phyloP scores from a whole-genome alignment of 2,329 filamentous ascomycete genomes.

The Daldinia sp. region DNA sequence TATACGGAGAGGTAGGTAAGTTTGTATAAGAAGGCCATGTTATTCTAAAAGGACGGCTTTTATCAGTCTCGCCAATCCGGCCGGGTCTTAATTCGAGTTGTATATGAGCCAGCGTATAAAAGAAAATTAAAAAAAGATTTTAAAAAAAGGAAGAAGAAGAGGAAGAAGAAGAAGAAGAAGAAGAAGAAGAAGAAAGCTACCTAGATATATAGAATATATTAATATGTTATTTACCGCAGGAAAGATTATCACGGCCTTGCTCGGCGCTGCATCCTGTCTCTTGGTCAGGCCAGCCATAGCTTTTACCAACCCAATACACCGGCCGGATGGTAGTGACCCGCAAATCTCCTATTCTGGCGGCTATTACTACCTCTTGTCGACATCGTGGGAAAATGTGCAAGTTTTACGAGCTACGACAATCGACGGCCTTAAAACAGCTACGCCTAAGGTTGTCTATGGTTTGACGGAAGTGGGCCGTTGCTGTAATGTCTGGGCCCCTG shows the following conservation, averaged over 20 bases:
- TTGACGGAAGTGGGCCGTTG: slow-evolving; percentile 56
- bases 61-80: background rate
- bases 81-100: background rate
- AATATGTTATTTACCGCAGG: slow-evolving; percentile 19
- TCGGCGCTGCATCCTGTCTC: slow-evolving; percentile 31
- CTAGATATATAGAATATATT: background rate
- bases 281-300: slow-evolving; percentile 36
- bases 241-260: slow-evolving; percentile 23
- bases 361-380: slow-evolving; percentile 66
- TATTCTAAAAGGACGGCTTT: background rate
- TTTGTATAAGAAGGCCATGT: background rate
- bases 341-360: slow-evolving; percentile 59
- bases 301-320: slow-evolving; percentile 62
- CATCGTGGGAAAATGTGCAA: slow-evolving; percentile 63
- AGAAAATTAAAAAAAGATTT: too few relatives aligned
- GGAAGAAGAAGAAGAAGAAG: too few relatives aligned
- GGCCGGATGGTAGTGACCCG: slow-evolving; percentile 60
- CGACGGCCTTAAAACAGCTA: slow-evolving; percentile 62
- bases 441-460: slow-evolving; percentile 60
- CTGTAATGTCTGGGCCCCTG: slow-evolving; percentile 67
- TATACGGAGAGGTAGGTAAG: background rate
- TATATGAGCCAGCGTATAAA: background rate
- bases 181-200: too few relatives aligned
- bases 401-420: slow-evolving; percentile 63
- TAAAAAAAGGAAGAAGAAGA: too few relatives aligned